These are phyloP conservation scores for Phytophthora rubi DNA, from an alignment of 352 stramenopile species.

Conservation along the genomic window DNA sequence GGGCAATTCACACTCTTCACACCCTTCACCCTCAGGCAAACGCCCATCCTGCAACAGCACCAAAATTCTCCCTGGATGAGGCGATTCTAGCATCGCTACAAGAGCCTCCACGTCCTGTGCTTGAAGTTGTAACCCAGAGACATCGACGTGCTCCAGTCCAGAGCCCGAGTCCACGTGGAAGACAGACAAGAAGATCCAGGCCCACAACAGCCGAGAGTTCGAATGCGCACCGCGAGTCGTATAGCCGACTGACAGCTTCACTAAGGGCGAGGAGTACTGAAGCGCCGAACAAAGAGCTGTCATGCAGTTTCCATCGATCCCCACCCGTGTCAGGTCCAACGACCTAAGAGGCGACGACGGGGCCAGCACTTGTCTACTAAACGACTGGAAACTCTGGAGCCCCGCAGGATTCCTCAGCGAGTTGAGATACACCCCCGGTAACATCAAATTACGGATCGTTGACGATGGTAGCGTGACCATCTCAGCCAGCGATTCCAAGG, in stretches of 20 bases:
- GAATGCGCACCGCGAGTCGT: constrained; percentile 28
- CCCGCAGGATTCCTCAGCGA: constrained; percentile 20
- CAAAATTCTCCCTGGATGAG: constrained; percentile 28
- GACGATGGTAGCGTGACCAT: constrained; percentile 29
- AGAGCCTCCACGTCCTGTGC: constrained; percentile 6
- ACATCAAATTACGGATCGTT: constrained; percentile 24
- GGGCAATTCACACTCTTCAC: constrained; percentile 32
- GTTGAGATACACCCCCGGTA: constrained; percentile 28
- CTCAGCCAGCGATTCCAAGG: constrained; percentile 23
- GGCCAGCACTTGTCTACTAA: constrained; percentile 17
- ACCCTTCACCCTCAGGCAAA: constrained; percentile 30
- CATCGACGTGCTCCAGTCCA: constrained; percentile 32
- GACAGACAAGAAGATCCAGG: constrained; percentile 50
- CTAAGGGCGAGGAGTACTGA: constrained; percentile 27
- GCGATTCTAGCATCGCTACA: constrained; percentile 19
- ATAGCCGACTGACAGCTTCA: constrained; percentile 32
- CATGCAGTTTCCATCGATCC: constrained; percentile 25
- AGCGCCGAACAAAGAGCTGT: constrained; percentile 38
- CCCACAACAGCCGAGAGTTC: constrained; percentile 35
- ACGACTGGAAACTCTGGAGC: constrained; percentile 23
- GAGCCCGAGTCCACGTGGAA: constrained; percentile 49
- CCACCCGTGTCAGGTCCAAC: constrained; percentile 32
- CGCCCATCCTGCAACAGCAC: constrained; percentile 26
- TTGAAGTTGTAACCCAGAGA: constrained; percentile 37
- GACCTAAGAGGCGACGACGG: constrained; percentile 32